These are phyloP conservation scores for Glarea lozoyensis DNA, from an alignment of 495 filamentous ascomycete species.

Conservation along the genomic window DNA sequence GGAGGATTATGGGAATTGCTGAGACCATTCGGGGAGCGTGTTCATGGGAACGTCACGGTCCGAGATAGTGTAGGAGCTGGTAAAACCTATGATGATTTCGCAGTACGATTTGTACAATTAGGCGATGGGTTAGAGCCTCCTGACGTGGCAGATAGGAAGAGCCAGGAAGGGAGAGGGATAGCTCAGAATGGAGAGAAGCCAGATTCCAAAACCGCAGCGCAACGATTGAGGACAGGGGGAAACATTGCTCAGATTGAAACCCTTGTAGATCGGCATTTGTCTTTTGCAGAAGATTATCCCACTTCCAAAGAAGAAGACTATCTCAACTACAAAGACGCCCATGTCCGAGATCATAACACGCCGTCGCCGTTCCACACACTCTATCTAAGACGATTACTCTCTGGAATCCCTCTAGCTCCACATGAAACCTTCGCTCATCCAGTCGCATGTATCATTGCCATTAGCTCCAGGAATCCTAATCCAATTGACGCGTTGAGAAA, in stretches of 20 bases:
- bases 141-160: conserved; percentile 28
- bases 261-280: conserved; percentile 43
- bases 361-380: conserved; percentile 64
- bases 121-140: conserved; percentile 51
- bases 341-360: conserved; percentile 26
- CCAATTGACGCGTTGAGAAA: conserved; percentile 78
- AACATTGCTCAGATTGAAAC: conserved; percentile 32
- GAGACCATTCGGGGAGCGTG: conserved; percentile 81
- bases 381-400: conserved; percentile 76
- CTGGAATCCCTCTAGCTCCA: conserved; percentile 61
- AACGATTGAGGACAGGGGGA: conserved; percentile 18
- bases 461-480: conserved; percentile 72
- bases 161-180: conserved; percentile 18
- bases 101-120: conserved; percentile 69
- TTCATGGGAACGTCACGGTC: conserved; percentile 82
- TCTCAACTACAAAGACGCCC: conserved; percentile 21
- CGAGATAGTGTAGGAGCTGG: conserved; percentile 82
- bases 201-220: conserved; percentile 10
- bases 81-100: conserved; percentile 79
- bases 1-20: conserved; percentile 76
- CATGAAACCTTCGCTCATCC: conserved; percentile 94
- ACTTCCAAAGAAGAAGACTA: conserved; percentile 32
- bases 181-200: conserved; percentile 11
- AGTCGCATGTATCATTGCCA: conserved; percentile 90
- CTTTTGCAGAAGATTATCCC: conserved; percentile 35